Percentiles rank a stretch among this genome's conserved stretches.
phyloP scores from a whole-genome alignment of 108 stramenopile genomes.

The Skeletonema tropicum region DNA sequence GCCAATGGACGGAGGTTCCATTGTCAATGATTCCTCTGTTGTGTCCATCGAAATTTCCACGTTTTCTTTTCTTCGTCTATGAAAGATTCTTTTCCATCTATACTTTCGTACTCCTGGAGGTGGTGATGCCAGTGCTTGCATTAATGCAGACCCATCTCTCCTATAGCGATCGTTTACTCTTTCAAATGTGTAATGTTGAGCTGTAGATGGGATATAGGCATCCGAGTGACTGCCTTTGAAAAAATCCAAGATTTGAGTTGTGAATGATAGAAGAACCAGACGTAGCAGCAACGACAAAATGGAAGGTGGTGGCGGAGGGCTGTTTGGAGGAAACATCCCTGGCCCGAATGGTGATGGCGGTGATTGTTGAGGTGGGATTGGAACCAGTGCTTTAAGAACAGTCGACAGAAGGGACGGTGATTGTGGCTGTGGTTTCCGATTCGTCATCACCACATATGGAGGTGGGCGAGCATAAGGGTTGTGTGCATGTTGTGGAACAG shows the following conservation, averaged over 20 bases:
- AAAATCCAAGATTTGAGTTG: slow-evolving; percentile 51
- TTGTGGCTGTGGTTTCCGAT: slow-evolving; percentile 9
- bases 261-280: slow-evolving; percentile 41
- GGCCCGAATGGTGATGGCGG: slow-evolving; percentile 26
- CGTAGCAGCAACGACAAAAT: slow-evolving; percentile 38
- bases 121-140: slow-evolving; percentile 49
- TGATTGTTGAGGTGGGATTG: slow-evolving; percentile 18
- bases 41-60: slow-evolving; percentile 7
- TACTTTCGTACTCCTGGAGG: slow-evolving; percentile 49
- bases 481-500: not conserved
- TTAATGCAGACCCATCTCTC: slow-evolving; percentile 64
- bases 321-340: not conserved
- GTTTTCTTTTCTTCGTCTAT: slow-evolving; percentile 33
- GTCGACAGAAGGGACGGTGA: slow-evolving; percentile 41
- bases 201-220: slow-evolving; percentile 58
- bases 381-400: slow-evolving; percentile 28
- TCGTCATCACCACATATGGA: not conserved
- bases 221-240: slow-evolving; percentile 50
- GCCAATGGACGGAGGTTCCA: slow-evolving; percentile 18
- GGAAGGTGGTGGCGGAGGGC: slow-evolving; percentile 28
- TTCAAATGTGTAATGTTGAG: slow-evolving; percentile 85
- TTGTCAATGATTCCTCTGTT: not conserved
- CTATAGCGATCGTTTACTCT: slow-evolving; percentile 77
- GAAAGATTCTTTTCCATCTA: slow-evolving; percentile 33
- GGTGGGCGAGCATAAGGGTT: not conserved